These are phyloP conservation scores for Diaporthe velutina DNA, from an alignment of 2,329 filamentous ascomycete genomes.

Conservation along the genomic window DNA sequence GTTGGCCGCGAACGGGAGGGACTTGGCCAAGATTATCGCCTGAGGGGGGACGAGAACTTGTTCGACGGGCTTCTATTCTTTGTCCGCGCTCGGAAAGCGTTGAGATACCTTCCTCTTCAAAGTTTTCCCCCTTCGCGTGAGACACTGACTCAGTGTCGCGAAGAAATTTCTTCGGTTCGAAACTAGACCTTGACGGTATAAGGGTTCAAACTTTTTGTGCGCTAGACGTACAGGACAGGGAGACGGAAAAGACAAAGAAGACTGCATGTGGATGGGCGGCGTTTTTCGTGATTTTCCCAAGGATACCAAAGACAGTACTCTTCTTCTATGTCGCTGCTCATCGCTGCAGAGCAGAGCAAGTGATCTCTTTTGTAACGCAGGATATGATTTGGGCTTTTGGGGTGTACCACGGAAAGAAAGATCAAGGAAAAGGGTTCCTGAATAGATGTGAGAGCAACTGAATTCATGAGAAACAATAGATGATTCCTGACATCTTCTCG, in stretches of 20 bases:
- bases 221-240: background rate
- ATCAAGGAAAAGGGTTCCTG: background rate
- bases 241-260: background rate
- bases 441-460: constrained; percentile 12
- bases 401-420: background rate
- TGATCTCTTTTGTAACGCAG: constrained; percentile 11
- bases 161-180: constrained; percentile 2
- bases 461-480: background rate
- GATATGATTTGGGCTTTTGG: background rate
- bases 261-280: constrained; percentile 11
- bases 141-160: background rate
- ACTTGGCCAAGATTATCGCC: constrained; percentile 57
- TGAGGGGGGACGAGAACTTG: background rate
- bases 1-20: constrained; percentile 56
- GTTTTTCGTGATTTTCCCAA: constrained; percentile 3
- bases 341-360: background rate
- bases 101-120: background rate
- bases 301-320: constrained; percentile 35
- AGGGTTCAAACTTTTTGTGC: background rate
- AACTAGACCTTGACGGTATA: constrained; percentile 24
- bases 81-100: background rate
- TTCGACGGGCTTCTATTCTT: background rate
- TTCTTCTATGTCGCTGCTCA: background rate
- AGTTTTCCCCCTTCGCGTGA: background rate
- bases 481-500: background rate